A percentile compares a stretch with the other conserved stretches of the same genome.
Evolutionary conservation across 257 asterid species (phyloP).

Genomic region (Solanum infundibuliforme): DNA sequence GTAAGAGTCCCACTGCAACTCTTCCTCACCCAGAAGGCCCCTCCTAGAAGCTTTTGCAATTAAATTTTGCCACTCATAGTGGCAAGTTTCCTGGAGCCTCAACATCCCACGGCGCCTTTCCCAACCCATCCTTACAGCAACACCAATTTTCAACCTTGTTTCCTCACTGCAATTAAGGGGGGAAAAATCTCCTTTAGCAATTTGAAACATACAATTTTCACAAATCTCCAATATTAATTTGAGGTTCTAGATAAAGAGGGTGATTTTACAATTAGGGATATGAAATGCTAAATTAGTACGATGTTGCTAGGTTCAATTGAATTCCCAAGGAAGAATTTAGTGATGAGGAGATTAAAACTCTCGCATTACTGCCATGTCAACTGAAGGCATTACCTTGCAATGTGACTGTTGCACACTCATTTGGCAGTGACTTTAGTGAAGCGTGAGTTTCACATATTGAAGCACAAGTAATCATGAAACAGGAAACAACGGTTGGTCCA

Average conservation of each 20-base stretch:
- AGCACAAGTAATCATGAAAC: neutral
- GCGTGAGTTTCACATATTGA: neutral
- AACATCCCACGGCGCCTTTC: conserved; percentile 64
- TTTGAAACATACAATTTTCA: neutral
- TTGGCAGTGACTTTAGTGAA: neutral
- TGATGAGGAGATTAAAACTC: neutral
- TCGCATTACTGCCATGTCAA: neutral
- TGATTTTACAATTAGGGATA: neutral
- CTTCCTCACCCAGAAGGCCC: conserved; percentile 70
- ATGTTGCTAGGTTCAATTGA: neutral
- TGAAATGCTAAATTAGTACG: neutral
- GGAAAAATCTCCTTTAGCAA: neutral
- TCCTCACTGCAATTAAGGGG: conserved; percentile 39
- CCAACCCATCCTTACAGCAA: conserved; percentile 85
- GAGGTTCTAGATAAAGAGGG: neutral
- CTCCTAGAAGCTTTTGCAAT: conserved; percentile 56
- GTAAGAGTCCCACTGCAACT: conserved; percentile 76
- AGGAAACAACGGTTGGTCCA: neutral
- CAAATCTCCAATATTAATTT: neutral
- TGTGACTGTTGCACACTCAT: neutral
- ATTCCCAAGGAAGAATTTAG: neutral
- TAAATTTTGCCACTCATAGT: conserved; percentile 69
- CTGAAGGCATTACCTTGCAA: neutral
- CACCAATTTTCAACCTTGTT: conserved; percentile 70
- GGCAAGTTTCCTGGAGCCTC: conserved; percentile 75